Base-by-base conservation (phyloP, 176 grass and related monocot genomes). In the Zea luxurians region DNA sequence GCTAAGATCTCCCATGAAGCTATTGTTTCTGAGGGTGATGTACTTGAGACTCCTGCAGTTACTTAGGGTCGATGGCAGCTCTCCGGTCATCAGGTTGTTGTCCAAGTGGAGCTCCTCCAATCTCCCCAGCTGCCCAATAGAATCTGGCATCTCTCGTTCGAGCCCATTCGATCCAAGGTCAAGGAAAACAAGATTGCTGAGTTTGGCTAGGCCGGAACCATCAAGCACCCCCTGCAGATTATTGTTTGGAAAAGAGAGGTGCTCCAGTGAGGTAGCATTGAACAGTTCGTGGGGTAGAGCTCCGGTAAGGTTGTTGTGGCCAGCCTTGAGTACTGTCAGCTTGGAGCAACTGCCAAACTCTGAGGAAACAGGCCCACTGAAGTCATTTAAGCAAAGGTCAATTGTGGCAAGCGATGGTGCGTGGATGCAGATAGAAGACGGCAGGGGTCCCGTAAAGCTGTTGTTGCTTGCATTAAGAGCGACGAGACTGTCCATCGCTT, bases 391-490 rank as follows among this genome's bases (percentile, higher is more conserved):
- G 43, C 63, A 95, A 43, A 95, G 66, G 46, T 78, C 89, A 79
- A 95, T 84, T 47, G 75, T 73, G 20, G 42, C n/a, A 43, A 95
- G 64, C 7, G 61, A 82, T 47, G 74, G 89, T n/a, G 88, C 64
- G 8, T 76, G 37, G 37, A 44, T 76, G 63, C 92, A 95, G 20
- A 95, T 18, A 53, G 77, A 87, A 57, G 78, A 73, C 42, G 92
- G 92, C 82, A 91, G 77, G 45, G 60, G 16, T 13, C 92, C 92
- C 1, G 77, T 87, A 13, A 95, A 95, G 66, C 81, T 91, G 78
- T 95, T 95, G 79, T 91, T 91, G 83, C 89, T 95, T 37, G 18
- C 81, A 62, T 95, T 91, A n/a, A 95, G 83, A 34, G 89, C 87
- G 18, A 87, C 65, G 50, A 95, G 78, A 83, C 75, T 91, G 20